phyloP scores from a whole-genome alignment of 2,329 filamentous ascomycete species.

The Xylariaceae sp. region DNA sequence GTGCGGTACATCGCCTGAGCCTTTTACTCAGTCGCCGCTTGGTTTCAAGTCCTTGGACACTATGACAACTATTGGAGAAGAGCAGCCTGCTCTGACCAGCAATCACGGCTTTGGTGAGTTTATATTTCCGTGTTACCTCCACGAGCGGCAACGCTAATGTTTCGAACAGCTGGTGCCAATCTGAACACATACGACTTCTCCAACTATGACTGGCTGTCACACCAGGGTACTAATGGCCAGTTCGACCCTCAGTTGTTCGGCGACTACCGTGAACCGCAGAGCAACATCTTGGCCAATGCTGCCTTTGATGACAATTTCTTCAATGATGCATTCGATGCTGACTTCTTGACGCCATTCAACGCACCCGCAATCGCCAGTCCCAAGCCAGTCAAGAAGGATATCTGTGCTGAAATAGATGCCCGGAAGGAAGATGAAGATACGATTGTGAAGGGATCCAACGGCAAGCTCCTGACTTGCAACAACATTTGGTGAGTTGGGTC shows the following conservation, averaged over 20 bases:
- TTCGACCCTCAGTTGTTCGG: conserved; percentile 92
- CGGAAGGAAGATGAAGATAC: conserved; percentile 66
- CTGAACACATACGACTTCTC: conserved; percentile 40
- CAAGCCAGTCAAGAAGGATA: conserved; percentile 49
- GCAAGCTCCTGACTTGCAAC: conserved; percentile 72
- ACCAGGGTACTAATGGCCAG: conserved; percentile 64
- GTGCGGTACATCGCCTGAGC: conserved; percentile 74
- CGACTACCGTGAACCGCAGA: conserved; percentile 85
- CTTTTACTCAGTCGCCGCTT: conserved; percentile 64
- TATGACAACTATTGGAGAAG: conserved; percentile 61
- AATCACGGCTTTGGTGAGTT: conserved; percentile 44
- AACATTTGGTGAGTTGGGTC: conserved; percentile 75
- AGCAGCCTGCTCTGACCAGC: conserved; percentile 44
- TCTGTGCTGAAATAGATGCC: conserved; percentile 73
- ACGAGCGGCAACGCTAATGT: conserved; percentile 2
- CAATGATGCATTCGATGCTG: conserved; percentile 73
- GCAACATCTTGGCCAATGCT: conserved; percentile 64
- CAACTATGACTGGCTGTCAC: conserved; percentile 68
- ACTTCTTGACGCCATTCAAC: conserved; percentile 79
- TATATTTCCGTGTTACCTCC: conserved; percentile 21
- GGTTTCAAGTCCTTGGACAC: conserved; percentile 60
- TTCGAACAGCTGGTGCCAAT: conserved; percentile 26
- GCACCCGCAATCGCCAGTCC: conserved; percentile 42
- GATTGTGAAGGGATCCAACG: conserved; percentile 51
- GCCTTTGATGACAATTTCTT: conserved; percentile 66